Evolutionary conservation across 108 stramenopile genomes (phyloP), one percentile per base, ranked within the genome.

Genomic region (Asterionellopsis glacialis): DNA sequence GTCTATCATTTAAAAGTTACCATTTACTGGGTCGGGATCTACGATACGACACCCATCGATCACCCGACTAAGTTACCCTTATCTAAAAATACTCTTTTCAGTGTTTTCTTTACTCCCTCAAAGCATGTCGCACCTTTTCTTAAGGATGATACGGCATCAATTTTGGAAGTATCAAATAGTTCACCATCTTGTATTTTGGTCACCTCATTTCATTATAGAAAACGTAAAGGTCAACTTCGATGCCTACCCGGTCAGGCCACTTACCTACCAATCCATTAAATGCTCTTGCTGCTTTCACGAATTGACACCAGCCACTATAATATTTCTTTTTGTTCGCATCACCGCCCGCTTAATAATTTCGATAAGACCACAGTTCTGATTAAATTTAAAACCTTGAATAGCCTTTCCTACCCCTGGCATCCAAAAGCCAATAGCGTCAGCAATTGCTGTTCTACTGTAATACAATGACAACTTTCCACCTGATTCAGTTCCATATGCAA

Each of bases 311-410:
- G 11, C 86, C 86, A 45, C 64, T 73, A 63, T 69, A 88, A 67
- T 83, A 88, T 50, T 88, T 88, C 38, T 70, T 64, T 41, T 77
- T 79, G 55, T 85, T 83, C 47, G 80, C 70, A 59, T 85, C 87
- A 45, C 83, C 83, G 6, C 83, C 83, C 0, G 87, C 59, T 79
- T 81, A 55, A 89, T 85, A 53, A 89, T 68, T 52, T 85, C 87
- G 45, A 42, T 27, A n/a, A 71, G 65, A 11, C 82, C 82, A 13
- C 69, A 59, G 47, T 63, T 59, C 52, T 77, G 80, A 25, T 66
- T 79, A 67, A 83, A 88, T 55, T 88, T 88, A 68, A 84, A 88
- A n/a, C 52, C 80, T 64, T 81, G 81, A 56, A 88, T 84, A 43
- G 70, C 59, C 45, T 73, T 71, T 15, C 73, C 75, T 25, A 61